Base-by-base conservation (phyloP, 352 stramenopile species). In the Phytophthora nicotianae region DNA sequence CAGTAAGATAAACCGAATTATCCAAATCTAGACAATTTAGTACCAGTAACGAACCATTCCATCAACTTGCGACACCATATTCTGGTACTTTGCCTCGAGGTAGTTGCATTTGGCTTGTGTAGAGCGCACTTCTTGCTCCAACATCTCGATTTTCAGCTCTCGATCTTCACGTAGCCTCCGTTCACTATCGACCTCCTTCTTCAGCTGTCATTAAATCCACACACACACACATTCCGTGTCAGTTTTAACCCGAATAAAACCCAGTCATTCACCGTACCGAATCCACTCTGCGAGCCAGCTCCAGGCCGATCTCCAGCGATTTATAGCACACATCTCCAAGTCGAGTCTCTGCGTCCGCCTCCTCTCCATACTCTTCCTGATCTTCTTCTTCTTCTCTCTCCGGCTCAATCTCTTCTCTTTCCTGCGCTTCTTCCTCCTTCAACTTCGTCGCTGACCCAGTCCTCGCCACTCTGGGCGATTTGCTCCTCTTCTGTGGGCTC, bases 321-420 rank as follows among this genome's bases (percentile, higher is more conserved):
- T 77, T 81, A 51, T 72, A 81, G 24, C 73, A 81, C 10, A 78
- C 60, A 16, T 76, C 57, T 32, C 70, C 67, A 23, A 81, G 62
- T 32, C 58, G 37, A 3, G 26, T 32, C 14, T 78, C 55, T 5
- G 38, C 48, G n/a, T 57, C 49, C 9, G 5, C 17, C 35, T 50
- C 59, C 5, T 45, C 29, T 8, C 37, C 35, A 10, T 46, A 55
- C n/a, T 53, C 7, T 23, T 4, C n/a, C 5, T 62, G 49, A 21
- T 11, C 43, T 21, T 41, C 20, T 19, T 53, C 27, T 29, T 57
- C 20, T 56, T 45, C 48, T 75, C 40, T 11, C 7, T 49, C 50
- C 20, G 49, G 33, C 29, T 46, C 45, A 17, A 32, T 26, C 8
- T 64, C 23, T 1, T 50, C 43, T 16, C 48, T 10, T 19, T 21